Percentiles rank a stretch among this genome's conserved stretches.
phyloP scores from a whole-genome alignment of 768 basidiomycete species.

The Pisolithus marmoratus region DNA sequence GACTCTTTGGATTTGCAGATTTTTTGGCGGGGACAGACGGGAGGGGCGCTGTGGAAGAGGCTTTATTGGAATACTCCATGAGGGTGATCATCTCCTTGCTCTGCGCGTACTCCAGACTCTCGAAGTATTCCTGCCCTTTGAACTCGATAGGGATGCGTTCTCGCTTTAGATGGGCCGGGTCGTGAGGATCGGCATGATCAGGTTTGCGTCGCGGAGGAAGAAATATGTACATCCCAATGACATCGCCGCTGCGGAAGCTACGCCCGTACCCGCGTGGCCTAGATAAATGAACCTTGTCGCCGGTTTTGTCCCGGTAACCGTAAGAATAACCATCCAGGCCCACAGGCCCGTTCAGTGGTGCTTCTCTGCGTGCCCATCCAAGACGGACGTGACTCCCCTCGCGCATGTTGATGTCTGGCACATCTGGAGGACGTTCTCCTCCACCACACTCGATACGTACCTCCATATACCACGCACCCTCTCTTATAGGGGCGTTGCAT shows the following conservation, averaged over 20 bases:
- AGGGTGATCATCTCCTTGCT: slow-evolving; percentile 90
- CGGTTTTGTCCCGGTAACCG: slow-evolving; percentile 84
- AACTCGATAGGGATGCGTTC: slow-evolving; percentile 92
- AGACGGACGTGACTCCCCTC: slow-evolving; percentile 83
- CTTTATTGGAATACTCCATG: slow-evolving; percentile 69
- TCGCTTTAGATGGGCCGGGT: slow-evolving; percentile 79
- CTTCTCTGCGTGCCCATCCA: slow-evolving; percentile 90
- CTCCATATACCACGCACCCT: slow-evolving; percentile 95
- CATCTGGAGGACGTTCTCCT: slow-evolving; percentile 42
- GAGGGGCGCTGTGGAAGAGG: slow-evolving; percentile 47
- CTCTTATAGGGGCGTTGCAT: slow-evolving; percentile 81
- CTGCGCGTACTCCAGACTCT: slow-evolving; percentile 82
- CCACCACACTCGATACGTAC: slow-evolving; percentile 73
- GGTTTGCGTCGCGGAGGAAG: slow-evolving; percentile 66
- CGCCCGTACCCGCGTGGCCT: slow-evolving; percentile 74
- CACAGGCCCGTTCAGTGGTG: slow-evolving; percentile 87
- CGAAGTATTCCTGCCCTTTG: slow-evolving; percentile 97
- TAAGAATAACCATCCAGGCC: slow-evolving; percentile 95
- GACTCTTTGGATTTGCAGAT: slow-evolving; percentile 58
- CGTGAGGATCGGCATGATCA: slow-evolving; percentile 56
- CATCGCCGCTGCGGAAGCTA: slow-evolving; percentile 74
- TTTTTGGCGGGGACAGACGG: slow-evolving; percentile 59
- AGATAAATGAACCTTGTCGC: slow-evolving; percentile 85
- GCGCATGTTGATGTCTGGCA: slow-evolving; percentile 39
- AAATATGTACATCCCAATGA: slow-evolving; percentile 89